Evolutionary conservation across 305 asterid species (phyloP), one percentile per base, ranked within the genome.

Genomic region (Fraxinus nigra): DNA sequence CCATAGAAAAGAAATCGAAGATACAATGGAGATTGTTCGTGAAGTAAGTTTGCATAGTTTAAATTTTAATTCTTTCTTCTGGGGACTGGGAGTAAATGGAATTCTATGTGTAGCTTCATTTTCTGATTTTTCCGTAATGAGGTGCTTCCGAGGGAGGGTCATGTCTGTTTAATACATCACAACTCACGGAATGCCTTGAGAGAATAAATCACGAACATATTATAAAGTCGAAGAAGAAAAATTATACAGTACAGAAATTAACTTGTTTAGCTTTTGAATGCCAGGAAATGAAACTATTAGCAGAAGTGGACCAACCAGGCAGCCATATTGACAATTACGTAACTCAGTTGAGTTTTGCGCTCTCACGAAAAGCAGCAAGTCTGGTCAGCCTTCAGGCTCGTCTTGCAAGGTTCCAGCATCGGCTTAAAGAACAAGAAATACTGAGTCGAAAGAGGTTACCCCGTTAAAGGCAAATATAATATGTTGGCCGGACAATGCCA

Each of bases 21-120:
- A 96, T 83, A 96, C 99, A 72, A 94, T 96, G 98, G 99, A 96
- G 92, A 96, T 94, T 80, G 99, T 96, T 83, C 97, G 99, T 70
- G 99, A 96, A 86, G 98, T 90, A 85, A 87, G 92, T 86, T 77
- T 30, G 75, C 38, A 28, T 61, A 61, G 32, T 32, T 20, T 61
- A 61, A 61, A 18, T 34, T 28, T 69, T 76, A n/a, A n/a, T 56
- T 13, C 78, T 48, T 35, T 24, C 1, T 24, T 63, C 18, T 5
- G 65, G 65, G 65, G 26, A 54, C 65, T 6, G 65, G 65, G 65
- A 54, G 65, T 54, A 18, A 24, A n/a, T 54, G 65, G 65, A 54
- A 54, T 54, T 54, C 22, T 54, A 7, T 6, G 18, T 5, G 65
- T 54, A 54, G 65, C 26, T 54, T 54, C 20, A 4, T 1, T 54